Percentiles rank a stretch among this genome's conserved stretches.
Evolutionary conservation across 495 filamentous ascomycete species (phyloP).

Genomic region (Talaromyces borbonicus): DNA sequence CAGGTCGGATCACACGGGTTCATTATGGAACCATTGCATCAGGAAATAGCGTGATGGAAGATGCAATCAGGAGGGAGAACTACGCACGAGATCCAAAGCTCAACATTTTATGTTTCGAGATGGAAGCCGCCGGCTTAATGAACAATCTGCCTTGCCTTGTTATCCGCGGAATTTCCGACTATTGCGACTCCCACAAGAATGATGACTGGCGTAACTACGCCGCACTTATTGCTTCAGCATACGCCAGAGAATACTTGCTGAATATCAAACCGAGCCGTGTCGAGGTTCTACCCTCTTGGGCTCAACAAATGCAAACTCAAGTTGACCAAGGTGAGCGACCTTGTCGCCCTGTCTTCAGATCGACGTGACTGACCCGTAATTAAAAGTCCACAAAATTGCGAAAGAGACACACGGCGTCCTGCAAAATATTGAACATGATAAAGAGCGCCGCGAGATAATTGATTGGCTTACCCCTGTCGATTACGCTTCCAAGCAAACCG

Average conservation of each 20-base stretch:
- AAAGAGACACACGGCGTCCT: too few species aligned
- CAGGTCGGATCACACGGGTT: background rate
- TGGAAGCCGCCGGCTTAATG: slow-evolving; percentile 27
- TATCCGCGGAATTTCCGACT: slow-evolving; percentile 21
- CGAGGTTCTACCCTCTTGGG: background rate
- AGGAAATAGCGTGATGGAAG: background rate
- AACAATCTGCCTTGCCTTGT: slow-evolving; percentile 19
- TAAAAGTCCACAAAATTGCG: too few species aligned
- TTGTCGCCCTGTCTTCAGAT: too few species aligned
- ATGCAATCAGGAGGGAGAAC: slow-evolving; percentile 8
- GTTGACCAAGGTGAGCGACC: too few species aligned
- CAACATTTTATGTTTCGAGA: slow-evolving; percentile 16
- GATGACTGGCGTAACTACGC: slow-evolving; percentile 21
- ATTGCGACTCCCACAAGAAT: slow-evolving; percentile 24
- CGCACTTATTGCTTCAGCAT: slow-evolving; percentile 18
- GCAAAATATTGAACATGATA: background rate
- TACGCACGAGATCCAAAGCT: slow-evolving; percentile 4
- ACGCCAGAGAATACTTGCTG: slow-evolving; percentile 13
- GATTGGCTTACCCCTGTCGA: slow-evolving; percentile 13
- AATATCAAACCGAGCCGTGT: background rate
- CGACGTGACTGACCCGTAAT: too few species aligned
- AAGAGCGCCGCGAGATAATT: slow-evolving; percentile 7
- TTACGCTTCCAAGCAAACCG: slow-evolving; percentile 13
- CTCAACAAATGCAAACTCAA: background rate
- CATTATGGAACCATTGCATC: slow-evolving; percentile 5